Base-by-base conservation (phyloP, 345 rosid genomes). In the Populus nigra region DNA sequence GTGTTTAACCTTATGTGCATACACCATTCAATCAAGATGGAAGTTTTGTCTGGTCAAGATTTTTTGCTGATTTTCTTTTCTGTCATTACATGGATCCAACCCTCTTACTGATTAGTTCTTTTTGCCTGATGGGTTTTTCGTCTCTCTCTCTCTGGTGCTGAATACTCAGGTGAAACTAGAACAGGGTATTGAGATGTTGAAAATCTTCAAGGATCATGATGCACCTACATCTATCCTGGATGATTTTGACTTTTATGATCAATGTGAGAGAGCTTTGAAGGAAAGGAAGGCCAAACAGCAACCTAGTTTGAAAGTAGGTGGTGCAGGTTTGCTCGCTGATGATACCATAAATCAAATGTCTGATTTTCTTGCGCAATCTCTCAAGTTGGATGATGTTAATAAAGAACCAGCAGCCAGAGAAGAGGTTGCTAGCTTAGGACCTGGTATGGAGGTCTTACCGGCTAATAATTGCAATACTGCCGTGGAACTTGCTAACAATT, bases 111-210 rank as follows among this genome's bases (percentile, higher is more conserved):
- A 53, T 13, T 66, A 43, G 27, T 55, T 75, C 62, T 20, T 76
- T 50, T 73, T 11, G 1, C 33, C 73, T 76, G n/a, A 50, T 76
- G 15, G 29, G 2, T 59, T 59, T n/a, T n/a, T 59, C 63, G 0
- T 59, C 23, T 57, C 23, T 43, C 20, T 7, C 23, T 35, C 3
- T 20, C 29, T 35, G 38, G 50, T 80, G 31, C 23, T 71, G 74
- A 27, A 31, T 25, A 12, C 57, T 68, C 78, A 91, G 96, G 96
- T 92, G 86, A 89, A 84, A 79, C 76, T 88, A 55, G 88, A 85
- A 68, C 94, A 86, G 23, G 94, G 96, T 38, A 79, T 82, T 65
- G 94, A 92, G 88, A 90, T 92, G 89, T 85, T 90, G 68, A 87
- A 76, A 75, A 90, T 89, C n/a, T 92, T 88, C 69, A 90, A 89